Conservation (phyloP, 2,329 filamentous ascomycete genomes). For the Exophiala calicioides region DNA sequence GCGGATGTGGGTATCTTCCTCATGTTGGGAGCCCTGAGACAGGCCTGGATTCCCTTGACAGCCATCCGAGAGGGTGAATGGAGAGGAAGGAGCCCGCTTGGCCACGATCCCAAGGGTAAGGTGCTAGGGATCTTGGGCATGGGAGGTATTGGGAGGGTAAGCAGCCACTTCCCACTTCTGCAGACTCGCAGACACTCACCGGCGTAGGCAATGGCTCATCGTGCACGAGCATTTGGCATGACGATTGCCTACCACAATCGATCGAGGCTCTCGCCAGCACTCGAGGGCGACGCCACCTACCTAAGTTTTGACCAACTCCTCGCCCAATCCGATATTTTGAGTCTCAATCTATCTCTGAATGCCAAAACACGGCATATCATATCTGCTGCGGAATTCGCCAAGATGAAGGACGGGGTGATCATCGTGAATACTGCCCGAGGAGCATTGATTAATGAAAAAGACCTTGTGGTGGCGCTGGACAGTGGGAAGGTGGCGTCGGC, state of each 20-base stretch:
- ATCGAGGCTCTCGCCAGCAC: conserved; percentile 41
- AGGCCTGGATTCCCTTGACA: conserved; percentile 44
- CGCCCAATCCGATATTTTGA: conserved; percentile 49
- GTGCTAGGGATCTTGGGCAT: conserved; percentile 50
- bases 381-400: conserved; percentile 45
- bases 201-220: conserved; percentile 47
- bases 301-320: conserved; percentile 50
- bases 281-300: conserved; percentile 46
- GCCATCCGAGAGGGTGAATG: conserved; percentile 46
- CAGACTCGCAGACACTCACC: conserved; percentile 3
- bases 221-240: conserved; percentile 49
- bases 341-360: conserved; percentile 48
- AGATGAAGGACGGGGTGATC: conserved; percentile 49
- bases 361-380: conserved; percentile 50
- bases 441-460: conserved; percentile 49
- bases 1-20: conserved; percentile 51
- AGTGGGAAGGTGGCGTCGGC: conserved; percentile 48
- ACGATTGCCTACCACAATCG: conserved; percentile 52
- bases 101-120: conserved; percentile 50
- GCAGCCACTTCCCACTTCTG: conserved; percentile 14
- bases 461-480: conserved; percentile 47
- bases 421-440: conserved; percentile 49
- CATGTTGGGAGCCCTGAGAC: conserved; percentile 49
- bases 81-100: conserved; percentile 44
- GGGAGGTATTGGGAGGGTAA: conserved; percentile 50